These are phyloP conservation scores for Cruciata laevipes DNA, from an alignment of 257 asterid genomes.

Conservation along the genomic window DNA sequence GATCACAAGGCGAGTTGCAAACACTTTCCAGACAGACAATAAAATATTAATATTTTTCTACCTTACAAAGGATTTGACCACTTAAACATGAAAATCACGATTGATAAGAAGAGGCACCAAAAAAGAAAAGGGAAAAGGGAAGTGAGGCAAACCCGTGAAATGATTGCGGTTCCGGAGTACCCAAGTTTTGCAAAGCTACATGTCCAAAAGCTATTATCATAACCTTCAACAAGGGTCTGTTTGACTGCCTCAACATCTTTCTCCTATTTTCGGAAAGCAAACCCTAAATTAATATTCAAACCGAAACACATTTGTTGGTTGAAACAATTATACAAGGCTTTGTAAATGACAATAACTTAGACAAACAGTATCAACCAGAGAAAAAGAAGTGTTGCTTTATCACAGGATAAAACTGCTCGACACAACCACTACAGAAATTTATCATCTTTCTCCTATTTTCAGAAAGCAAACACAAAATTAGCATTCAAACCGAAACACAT, in stretches of 20 bases:
- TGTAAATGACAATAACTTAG: constrained; percentile 1
- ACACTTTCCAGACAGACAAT: not conserved
- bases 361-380: not conserved
- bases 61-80: not conserved
- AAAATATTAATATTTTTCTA: not conserved
- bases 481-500: not conserved
- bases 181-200: constrained; percentile 90
- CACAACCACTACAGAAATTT: too few relatives aligned
- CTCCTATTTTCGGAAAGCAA: constrained; percentile 48
- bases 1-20: not conserved
- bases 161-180: constrained; percentile 88
- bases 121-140: not conserved
- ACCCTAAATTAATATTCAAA: constrained; percentile 7
- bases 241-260: constrained; percentile 74
- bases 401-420: not conserved
- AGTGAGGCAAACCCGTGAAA: constrained; percentile 61
- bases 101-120: not conserved
- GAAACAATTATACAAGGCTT: not conserved
- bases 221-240: constrained; percentile 62
- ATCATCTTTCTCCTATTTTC: too few relatives aligned
- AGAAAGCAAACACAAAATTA: constrained; percentile 17
- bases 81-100: not conserved
- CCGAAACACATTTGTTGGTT: not conserved
- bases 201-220: constrained; percentile 80
- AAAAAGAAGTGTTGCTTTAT: not conserved